Base-by-base conservation (phyloP, 805 yeast genomes). In the Candida pini region DNA sequence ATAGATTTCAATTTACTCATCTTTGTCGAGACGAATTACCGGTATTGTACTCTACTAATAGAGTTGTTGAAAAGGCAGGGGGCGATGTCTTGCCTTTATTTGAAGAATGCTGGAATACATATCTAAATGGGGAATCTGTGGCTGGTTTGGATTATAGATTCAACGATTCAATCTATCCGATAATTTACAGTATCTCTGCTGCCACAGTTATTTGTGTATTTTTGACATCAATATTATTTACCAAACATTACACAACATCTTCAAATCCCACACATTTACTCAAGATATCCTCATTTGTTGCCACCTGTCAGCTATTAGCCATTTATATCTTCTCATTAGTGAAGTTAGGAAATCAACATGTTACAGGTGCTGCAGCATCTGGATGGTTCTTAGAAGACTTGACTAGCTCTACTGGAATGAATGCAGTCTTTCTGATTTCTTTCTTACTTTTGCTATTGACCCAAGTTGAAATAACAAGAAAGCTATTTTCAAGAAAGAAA, bases 391-490 rank as follows among this genome's bases (percentile, higher is more conserved):
- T 78, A 9, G 61, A 63, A 26, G 54, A 58, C 3, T 51, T 81
- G n/a, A 65, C 72, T 34, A 38, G 49, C 3, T 64, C 68, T 29
- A 46, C 61, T 3, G 67, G 66, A 9, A 69, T 81, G 45, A 73
- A 73, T 33, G 62, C 73, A 3, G 58, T 81, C 10, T 85, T 78
- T 49, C 64, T 81, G 31, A 50, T 82, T 2, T 72, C 75, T 12
- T 76, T 76, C 6, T 51, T 78, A 9, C 46, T 81, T 5, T 63
- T 81, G 18, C 81, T 78, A 47, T 57, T 82, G 20, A 72, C 81
- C 33, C 89, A 83, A 53, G 85, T 81, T 1, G 85, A 80, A 48
- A 76, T 82, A 22, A 66, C 80, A 5, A 78, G 78, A 72, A 63
- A 87, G 35, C 54, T 81, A 19, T 82, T 82, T 46, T 71, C 74